Base-by-base conservation (phyloP, 2,329 filamentous ascomycete species). In the Trichophaea hybrida region DNA sequence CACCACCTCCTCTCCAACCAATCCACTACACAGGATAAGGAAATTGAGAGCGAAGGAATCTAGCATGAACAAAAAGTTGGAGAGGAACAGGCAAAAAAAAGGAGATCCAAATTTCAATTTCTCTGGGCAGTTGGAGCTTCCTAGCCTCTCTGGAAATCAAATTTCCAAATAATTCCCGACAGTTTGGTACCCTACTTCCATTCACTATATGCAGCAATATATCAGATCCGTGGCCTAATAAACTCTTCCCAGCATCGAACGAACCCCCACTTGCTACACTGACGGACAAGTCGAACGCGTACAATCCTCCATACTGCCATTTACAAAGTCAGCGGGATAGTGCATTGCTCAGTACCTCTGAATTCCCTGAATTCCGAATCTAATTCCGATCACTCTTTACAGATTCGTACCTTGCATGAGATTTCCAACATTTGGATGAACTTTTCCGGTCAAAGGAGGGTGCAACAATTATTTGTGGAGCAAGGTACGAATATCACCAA, bases 61-160 rank as follows among this genome's bases (percentile, higher is more conserved):
- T 5, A 48, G 15, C 17, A 43, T 24, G 48, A 38, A 15, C 40
- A 61, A 60, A 58, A 59, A 62, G 53, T 24, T 44, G 60, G 38
- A 31, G 17, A 48, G 12, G 24, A 34, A 38, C 32, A 48, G 35
- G 13, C n/a, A 54, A 17, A 48, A 17, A 31, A 48, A 48, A 32
- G 60, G 61, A 59, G 44, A 32, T 46, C 53, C 50, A 51, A 46
- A 44, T n/a, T 54, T 48, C 38, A 33, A 35, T 55, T 55, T 55
- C 32, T 10, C 35, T 37, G n/a, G 34, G n/a, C 13, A 54, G 51
- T n/a, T 32, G n/a, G 13, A 54, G 31, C 51, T 37, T 35, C 51
- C 51, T 34, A n/a, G 15, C 32, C 31, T 10, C 5, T 35, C 31
- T 34, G 17, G 24, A 15, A 15, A 35, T 31, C 32, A 34, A 34